Evolutionary conservation across 257 asterid genomes (phyloP), one percentile per base, ranked within the genome.

Genomic region (Plantago elongata): DNA sequence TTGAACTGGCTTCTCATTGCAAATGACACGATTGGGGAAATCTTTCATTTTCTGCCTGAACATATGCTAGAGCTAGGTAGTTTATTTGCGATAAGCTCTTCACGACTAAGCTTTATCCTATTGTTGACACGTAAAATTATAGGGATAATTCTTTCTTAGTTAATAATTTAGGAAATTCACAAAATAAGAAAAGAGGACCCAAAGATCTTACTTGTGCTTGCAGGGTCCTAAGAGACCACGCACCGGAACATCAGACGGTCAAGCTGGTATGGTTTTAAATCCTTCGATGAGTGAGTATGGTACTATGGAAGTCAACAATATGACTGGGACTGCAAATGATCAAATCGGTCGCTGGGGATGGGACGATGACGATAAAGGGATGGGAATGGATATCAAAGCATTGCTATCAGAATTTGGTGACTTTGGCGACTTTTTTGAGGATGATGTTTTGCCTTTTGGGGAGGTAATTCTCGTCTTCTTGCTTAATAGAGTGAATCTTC

Each of bases 341-440:
- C 83, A 77, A 60, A 51, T 57, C 65, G 94, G 79, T 56, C 83
- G 79, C 16, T 92, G 89, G 89, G 96, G 91, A 59, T 93, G 97
- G 96, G 96, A 89, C 65, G 99, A 91, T 37, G 98, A 83, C 61
- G 97, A 89, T 67, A 80, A 79, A 65, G 92, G 89, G 67, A 64
- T 77, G 61, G 83, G 84, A 66, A 79, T 85, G 85, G 97, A 93
- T 82, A 93, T 93, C 66, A 82, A 93, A 78, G 87, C 95, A 59
- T 79, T 93, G 62, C 78, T 89, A 45, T 80, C 94, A 5, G 99
- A 93, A 87, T 93, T 93, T 79, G 97, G 99, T 69, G 97, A 78
- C 79, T 93, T 93, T 71, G 99, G 97, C 55, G 99, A 93, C 76
- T 89, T 93, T 71, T 93, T 93, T 74, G 95, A 82, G 87, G 76